Evolutionary conservation across 2,329 filamentous ascomycete genomes (phyloP), one percentile per base, ranked within the genome.

Genomic region (Trichoderma hamatum): DNA sequence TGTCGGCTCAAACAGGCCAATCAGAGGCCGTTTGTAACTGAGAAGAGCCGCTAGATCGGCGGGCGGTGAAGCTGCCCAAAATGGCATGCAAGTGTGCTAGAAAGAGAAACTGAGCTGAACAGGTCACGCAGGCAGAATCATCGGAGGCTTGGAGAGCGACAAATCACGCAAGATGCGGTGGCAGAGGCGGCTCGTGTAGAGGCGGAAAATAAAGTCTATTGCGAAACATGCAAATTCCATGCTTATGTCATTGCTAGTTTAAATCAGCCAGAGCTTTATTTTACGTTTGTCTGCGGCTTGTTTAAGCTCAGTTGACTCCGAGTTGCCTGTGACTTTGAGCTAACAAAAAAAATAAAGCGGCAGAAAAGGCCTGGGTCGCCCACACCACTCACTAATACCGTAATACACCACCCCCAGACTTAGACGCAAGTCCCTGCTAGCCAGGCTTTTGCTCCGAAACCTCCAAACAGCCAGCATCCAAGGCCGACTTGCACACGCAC

Each of bases 1-100:
- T 43, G 56, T 43, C 56, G 56, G 56, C 34, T 28, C 34, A 59
- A 21, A 28, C 19, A 58, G 32, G n/a, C 66, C 66, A 68, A 68
- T 68, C 66, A 46, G 58, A 51, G n/a, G 21, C 26, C 49, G 66
- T 60, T 36, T 49, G 63, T 49, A 67, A 67, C 52, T 58, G 54
- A 43, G 54, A 30, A n/a, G 16, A 24, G 46, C n/a, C 46, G 55
- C 32, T 36, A 54, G 62, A 65, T 55, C 66, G 24, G 66, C 66
- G 66, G 66, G 66, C 66, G 66, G 66, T 68, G 66, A 68, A 68
- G 66, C 66, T 62, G 49, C 66, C 58, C 46, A 26, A 58, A 28
- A 43, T 63, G 66, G 56, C 58, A 68, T 60, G 65, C 65, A 61
- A 26, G 28, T 59, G 63, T 21, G 52, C 52, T 30, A 36, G 52